Evolutionary conservation across 2,329 filamentous ascomycete genomes (phyloP), one percentile per base, ranked within the genome.

Genomic region (Fusarium transvaalense): DNA sequence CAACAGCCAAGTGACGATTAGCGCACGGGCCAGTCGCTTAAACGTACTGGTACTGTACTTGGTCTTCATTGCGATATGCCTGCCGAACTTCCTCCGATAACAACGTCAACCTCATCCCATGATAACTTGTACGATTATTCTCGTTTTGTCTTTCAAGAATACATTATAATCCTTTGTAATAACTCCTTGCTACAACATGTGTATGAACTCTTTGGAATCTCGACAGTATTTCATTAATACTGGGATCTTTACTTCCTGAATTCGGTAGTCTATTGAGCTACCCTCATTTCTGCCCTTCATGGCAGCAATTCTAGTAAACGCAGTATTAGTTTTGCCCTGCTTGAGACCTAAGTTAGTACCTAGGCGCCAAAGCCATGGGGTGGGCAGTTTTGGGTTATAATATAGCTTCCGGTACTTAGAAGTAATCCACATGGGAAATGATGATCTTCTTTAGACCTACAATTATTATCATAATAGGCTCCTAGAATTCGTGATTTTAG

Each of bases 11-110:
- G 27, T 61, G 61, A 48, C 27, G 61, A 61, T 45, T 21, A 10
- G 35, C 19, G 63, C 63, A 66, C 63, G 45, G 62, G 14, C 63
- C 61, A 51, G n/a, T 29, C 32, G n/a, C 53, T 59, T 42, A 47
- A 52, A n/a, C n/a, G n/a, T n/a, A n/a, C n/a, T n/a, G n/a, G n/a
- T n/a, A n/a, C n/a, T n/a, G 60, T 29, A 29, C 10, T 9, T 25
- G 21, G 14, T 34, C 32, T 25, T 47, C 7, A 19, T 10, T 27
- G 6, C 19, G 25, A 19, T 14, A 27, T 4, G 23, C 32, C 39
- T 47, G 25, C 61, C 61, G 60, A 64, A 45, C 52, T 64, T 64
- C 45, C 34, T 38, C 60, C 60, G 61, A 31, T 13, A 42, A 19
- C 6, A 46, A 5, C 13, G 42, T 42, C 29, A 59, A 59, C 23